Percentiles rank a stretch among this genome's conserved stretches.
Evolutionary conservation across 2,329 filamentous ascomycete genomes (phyloP).

Genomic region (Ciborinia camelliae): DNA sequence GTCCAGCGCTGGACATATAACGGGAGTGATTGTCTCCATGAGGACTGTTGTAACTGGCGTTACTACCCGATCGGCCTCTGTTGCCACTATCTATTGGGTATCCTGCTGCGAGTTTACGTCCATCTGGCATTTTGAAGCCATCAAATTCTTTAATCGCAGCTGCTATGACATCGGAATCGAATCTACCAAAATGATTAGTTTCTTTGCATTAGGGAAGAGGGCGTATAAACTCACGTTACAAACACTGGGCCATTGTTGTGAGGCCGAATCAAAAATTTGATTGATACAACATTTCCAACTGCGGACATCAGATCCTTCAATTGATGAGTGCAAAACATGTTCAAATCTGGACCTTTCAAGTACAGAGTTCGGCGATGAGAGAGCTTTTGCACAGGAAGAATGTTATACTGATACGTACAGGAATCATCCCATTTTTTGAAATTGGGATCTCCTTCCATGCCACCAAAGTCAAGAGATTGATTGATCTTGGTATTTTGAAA

Average conservation of each 20-base stretch:
- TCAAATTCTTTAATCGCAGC: conserved; percentile 14
- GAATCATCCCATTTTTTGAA: not conserved
- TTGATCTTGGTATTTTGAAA: not conserved
- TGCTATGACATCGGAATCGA: conserved; percentile 9
- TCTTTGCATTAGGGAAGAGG: not conserved
- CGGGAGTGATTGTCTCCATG: not conserved
- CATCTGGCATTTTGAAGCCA: conserved; percentile 8
- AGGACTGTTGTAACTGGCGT: conserved; percentile 16
- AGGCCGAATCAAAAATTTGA: conserved; percentile 22
- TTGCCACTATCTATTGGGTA: conserved; percentile 9
- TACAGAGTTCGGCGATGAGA: conserved; percentile 21
- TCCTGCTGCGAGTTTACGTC: conserved; percentile 1
- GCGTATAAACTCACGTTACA: conserved; percentile 26
- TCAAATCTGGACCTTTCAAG: conserved; percentile 18
- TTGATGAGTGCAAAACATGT: conserved; percentile 24
- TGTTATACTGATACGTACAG: not conserved
- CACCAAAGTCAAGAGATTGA: not conserved
- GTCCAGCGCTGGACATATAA: not conserved
- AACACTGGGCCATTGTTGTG: conserved; percentile 21
- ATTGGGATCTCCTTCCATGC: conserved; percentile 12
- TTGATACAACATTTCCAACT: conserved; percentile 28
- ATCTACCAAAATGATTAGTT: conserved; percentile 1
- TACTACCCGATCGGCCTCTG: conserved; percentile 20
- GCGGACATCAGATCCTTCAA: conserved; percentile 27
- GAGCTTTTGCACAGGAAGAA: not conserved